Percentiles rank a stretch among this genome's conserved stretches.
Evolutionary conservation across 148 eudicot species (phyloP).

Genomic region (Chenopodium formosanum): DNA sequence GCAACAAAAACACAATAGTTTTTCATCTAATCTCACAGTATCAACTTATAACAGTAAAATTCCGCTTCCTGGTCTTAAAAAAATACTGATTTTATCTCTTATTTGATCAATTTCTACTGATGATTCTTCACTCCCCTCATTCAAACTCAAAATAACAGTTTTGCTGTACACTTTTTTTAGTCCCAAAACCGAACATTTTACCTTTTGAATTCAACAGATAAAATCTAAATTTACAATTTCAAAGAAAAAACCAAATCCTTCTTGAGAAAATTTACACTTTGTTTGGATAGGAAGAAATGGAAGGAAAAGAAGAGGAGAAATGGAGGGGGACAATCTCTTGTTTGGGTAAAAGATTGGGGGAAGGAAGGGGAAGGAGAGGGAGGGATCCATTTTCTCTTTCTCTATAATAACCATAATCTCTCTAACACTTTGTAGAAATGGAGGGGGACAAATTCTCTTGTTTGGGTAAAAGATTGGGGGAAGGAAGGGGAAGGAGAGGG

Average conservation of each 20-base stretch:
- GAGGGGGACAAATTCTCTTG: too few species aligned
- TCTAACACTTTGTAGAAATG: too few species aligned
- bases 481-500: too few species aligned
- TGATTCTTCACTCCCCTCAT: neutral
- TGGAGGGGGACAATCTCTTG: too few species aligned
- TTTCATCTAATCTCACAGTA: neutral
- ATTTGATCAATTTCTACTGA: neutral
- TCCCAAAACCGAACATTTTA: neutral
- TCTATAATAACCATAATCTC: too few species aligned
- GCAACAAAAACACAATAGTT: neutral
- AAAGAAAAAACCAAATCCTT: neutral
- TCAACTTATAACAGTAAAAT: neutral
- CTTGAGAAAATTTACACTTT: too few species aligned
- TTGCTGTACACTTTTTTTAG: neutral
- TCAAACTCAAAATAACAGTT: neutral
- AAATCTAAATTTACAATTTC: neutral
- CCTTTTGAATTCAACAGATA: neutral
- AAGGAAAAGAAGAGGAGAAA: too few species aligned
- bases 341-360: too few species aligned
- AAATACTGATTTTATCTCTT: neutral
- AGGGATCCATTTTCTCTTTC: too few species aligned
- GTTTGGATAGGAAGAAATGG: too few species aligned
- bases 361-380: too few species aligned
- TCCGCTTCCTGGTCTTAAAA: neutral
- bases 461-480: too few species aligned